phyloP scores from a whole-genome alignment of 345 rosid species.

The Rhizophora mangle region DNA sequence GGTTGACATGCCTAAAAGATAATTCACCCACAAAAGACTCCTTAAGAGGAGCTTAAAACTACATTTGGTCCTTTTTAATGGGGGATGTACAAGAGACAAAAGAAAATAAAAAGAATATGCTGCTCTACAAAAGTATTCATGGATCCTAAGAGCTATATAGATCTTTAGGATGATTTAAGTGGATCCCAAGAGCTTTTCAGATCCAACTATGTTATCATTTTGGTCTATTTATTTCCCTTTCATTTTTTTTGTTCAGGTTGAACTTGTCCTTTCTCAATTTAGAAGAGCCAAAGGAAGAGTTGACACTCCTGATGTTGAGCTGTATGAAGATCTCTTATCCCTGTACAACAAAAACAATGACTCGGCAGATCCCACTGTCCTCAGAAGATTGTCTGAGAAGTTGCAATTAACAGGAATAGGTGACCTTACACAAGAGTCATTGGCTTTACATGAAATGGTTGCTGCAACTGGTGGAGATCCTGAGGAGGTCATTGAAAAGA shows the following conservation, averaged over 20 bases:
- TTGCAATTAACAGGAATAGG: conserved; percentile 67
- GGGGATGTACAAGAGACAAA: background rate
- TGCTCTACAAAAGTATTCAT: too few relatives aligned
- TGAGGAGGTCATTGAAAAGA: conserved; percentile 74
- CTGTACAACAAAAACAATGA: conserved; percentile 55
- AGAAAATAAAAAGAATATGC: background rate
- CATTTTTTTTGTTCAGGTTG: conserved; percentile 47
- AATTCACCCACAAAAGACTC: background rate
- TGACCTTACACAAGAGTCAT: conserved; percentile 86
- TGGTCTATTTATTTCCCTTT: conserved; percentile 2
- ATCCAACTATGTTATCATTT: background rate
- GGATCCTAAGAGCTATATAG: too few relatives aligned
- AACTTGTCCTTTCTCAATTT: conserved; percentile 83
- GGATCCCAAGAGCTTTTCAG: background rate
- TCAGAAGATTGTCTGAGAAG: conserved; percentile 66
- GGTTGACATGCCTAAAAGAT: background rate
- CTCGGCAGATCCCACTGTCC: conserved; percentile 44
- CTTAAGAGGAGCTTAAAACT: background rate
- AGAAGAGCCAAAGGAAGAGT: conserved; percentile 85
- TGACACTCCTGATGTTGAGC: conserved; percentile 55
- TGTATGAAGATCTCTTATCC: conserved; percentile 59
- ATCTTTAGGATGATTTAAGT: background rate
- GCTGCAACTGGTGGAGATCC: conserved; percentile 65
- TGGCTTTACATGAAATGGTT: conserved; percentile 91
- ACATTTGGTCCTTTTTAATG: background rate